These are phyloP conservation scores for Alopecurus myosuroides DNA, from an alignment of 176 grass and related monocot genomes.

Conservation along the genomic window DNA sequence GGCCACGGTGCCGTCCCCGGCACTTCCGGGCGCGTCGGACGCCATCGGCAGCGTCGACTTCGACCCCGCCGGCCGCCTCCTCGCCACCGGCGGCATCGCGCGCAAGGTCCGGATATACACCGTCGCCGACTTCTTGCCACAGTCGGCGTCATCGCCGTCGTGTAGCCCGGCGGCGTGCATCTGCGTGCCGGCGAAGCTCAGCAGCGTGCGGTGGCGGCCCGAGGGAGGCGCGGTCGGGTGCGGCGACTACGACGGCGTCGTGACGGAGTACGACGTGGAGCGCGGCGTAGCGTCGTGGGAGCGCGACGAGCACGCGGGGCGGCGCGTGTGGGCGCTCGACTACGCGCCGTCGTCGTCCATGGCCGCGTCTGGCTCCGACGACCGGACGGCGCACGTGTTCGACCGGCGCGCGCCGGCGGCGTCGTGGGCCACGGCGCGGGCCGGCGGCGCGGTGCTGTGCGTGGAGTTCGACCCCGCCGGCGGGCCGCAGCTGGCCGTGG, in stretches of 20 bases:
- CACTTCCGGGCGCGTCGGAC: conserved; percentile 46
- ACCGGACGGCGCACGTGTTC: conserved; percentile 74
- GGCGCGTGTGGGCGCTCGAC: conserved; percentile 80
- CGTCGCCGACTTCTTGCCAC: not conserved
- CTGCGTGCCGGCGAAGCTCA: conserved; percentile 92
- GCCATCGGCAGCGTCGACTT: conserved; percentile 68
- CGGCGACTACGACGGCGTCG: conserved; percentile 95
- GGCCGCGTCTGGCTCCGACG: conserved; percentile 76
- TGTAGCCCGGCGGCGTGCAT: conserved; percentile 43
- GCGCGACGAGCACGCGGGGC: conserved; percentile 85
- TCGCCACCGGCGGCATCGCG: conserved; percentile 92
- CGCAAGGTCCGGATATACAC: conserved; percentile 70
- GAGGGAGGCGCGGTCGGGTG: conserved; percentile 33
- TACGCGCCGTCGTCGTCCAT: conserved; percentile 52
- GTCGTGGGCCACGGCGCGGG: conserved; percentile 40
- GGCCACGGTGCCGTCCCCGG: conserved; percentile 52
- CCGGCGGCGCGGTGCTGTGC: conserved; percentile 45
- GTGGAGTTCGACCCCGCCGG: conserved; percentile 77
- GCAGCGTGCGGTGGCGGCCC: conserved; percentile 80
- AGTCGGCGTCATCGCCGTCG: not conserved
- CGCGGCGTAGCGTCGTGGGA: conserved; percentile 47
- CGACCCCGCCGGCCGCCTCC: conserved; percentile 57
- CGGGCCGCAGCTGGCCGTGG: conserved; percentile 55
- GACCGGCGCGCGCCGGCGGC: conserved; percentile 38
- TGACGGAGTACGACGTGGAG: conserved; percentile 87